phyloP scores from a whole-genome alignment of 129 eudicot genomes.

The Tagetes erecta region DNA sequence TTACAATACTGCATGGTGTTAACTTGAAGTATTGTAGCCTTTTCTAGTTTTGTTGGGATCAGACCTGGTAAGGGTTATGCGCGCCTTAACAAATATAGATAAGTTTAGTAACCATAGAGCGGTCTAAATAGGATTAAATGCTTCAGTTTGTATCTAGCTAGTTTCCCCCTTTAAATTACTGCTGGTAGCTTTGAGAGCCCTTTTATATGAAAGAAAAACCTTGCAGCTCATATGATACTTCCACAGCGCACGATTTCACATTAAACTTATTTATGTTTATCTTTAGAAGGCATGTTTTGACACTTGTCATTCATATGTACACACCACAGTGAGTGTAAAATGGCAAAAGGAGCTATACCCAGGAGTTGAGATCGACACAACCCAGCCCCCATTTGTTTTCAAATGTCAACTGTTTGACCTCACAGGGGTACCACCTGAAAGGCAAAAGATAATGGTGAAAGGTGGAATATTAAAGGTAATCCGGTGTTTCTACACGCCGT shows the following conservation, averaged over 20 bases:
- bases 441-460: slow-evolving; percentile 93
- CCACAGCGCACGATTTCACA: not conserved
- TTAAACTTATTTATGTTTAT: not conserved
- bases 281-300: slow-evolving; percentile 19
- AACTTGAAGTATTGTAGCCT: not conserved
- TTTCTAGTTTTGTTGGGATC: not conserved
- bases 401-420: slow-evolving; percentile 86
- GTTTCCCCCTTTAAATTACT: not conserved
- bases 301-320: not conserved
- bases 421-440: slow-evolving; percentile 96
- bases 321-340: slow-evolving; percentile 76
- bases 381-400: slow-evolving; percentile 86
- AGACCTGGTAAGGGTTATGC: not conserved
- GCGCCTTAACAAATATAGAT: not conserved
- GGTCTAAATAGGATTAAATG: slow-evolving; percentile 6
- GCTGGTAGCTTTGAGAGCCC: not conserved
- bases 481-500: slow-evolving; percentile 7
- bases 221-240: not conserved
- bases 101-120: not conserved
- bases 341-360: slow-evolving; percentile 80
- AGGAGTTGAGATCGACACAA: slow-evolving; percentile 84
- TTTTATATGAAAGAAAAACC: not conserved
- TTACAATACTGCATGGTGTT: not conserved
- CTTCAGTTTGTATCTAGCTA: not conserved
- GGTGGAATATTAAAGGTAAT: slow-evolving; percentile 93